Percentiles rank a stretch among this genome's conserved stretches.
Evolutionary conservation across 2,329 filamentous ascomycete genomes (phyloP).

Genomic region (Mollisiaceae sp.): DNA sequence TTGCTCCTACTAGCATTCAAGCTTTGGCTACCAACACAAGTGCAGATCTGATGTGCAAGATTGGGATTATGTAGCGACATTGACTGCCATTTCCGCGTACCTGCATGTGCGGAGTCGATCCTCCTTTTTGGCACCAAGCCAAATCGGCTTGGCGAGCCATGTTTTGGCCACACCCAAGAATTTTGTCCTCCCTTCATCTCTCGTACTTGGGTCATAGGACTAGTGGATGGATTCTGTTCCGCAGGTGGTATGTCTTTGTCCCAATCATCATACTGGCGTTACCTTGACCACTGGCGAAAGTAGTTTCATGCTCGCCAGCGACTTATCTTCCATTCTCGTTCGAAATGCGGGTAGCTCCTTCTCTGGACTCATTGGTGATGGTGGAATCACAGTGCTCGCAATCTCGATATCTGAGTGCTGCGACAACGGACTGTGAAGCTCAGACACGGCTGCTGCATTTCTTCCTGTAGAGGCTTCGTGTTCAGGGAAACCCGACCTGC

Average conservation of each 20-base stretch:
- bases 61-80: neutral
- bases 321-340: conserved; percentile 5
- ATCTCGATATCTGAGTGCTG: neutral
- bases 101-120: neutral
- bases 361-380: neutral
- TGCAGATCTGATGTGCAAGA: neutral
- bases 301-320: conserved; percentile 10
- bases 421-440: neutral
- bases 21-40: neutral
- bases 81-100: neutral
- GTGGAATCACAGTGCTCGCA: neutral
- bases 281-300: conserved; percentile 6
- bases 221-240: neutral
- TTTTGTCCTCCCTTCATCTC: neutral
- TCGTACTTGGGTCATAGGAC: neutral
- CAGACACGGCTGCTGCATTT: neutral
- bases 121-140: neutral
- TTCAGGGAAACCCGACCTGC: neutral
- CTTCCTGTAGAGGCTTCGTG: neutral
- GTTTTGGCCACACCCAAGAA: too few species aligned
- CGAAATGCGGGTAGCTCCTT: conserved; percentile 11
- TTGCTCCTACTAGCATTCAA: neutral
- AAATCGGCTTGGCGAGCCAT: too few species aligned
- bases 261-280: neutral
- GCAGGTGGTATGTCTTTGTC: neutral